Base-by-base conservation (phyloP, 2,329 filamentous ascomycete species). In the Clathrospora elynae region DNA sequence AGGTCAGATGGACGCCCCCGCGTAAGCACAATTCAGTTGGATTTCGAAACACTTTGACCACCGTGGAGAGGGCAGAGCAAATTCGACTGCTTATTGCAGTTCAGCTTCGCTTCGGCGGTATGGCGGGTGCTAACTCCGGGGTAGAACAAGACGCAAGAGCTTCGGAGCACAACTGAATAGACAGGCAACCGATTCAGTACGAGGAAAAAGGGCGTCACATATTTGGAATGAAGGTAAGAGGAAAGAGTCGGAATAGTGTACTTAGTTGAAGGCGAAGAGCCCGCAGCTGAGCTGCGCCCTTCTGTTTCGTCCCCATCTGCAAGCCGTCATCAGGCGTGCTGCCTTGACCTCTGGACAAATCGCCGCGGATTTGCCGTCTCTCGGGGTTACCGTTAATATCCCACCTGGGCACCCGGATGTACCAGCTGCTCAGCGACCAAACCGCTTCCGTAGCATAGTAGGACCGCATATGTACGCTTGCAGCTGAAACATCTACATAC, bases 321-420 rank as follows among this genome's bases (percentile, higher is more conserved):
- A 59, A 34, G 46, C 46, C 44, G 46, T 49, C 39, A 42, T 41
- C 42, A 59, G 49, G 50, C 49, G 38, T 52, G 55, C 38, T 56
- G 48, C 51, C 50, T 50, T 49, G 40, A 40, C 35, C 32, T 29
- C 49, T 59, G 59, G 63, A 65, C 61, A 50, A 63, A 63, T 51
- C 51, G 56, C 58, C 46, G 39, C 61, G 59, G 59, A 61, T 48
- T 30, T 44, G 28, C 53, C 52, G 50, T 39, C 31, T 11, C 14
- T 34, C 43, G 34, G 44, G n/a, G 29, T 23, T 26, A 34, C 37
- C 40, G 35, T 42, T 40, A 32, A 28, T 17, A 33, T 42, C 36
- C 31, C 25, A 18, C 11, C 32, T n/a, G n/a, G n/a, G 6, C 31
- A 32, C 38, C 41, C 20, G 22, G 20, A 26, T 36, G 35, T 31